These are phyloP conservation scores for Ceratobasidium papillatum DNA, from an alignment of 1,284 basidiomycete genomes.

Conservation along the genomic window DNA sequence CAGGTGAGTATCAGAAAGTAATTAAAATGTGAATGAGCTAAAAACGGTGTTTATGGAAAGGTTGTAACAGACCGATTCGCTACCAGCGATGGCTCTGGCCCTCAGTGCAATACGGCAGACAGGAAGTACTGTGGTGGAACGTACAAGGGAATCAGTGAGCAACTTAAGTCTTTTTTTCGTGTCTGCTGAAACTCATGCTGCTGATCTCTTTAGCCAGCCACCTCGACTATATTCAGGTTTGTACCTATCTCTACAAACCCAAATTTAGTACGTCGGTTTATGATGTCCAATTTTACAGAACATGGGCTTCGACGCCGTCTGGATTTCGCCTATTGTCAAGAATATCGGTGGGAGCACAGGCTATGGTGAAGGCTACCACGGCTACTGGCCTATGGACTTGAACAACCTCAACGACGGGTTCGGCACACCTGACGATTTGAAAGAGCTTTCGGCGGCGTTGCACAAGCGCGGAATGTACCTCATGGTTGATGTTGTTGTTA, in stretches of 20 bases:
- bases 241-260: background rate
- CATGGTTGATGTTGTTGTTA: conserved; percentile 60
- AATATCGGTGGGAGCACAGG: conserved; percentile 52
- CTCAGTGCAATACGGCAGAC: conserved; percentile 45
- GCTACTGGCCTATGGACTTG: conserved; percentile 45
- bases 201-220: conserved; percentile 44
- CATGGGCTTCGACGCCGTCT: conserved; percentile 53
- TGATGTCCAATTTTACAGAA: background rate
- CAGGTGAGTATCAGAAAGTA: conserved; percentile 45
- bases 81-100: conserved; percentile 45
- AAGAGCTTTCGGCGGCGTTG: conserved; percentile 54
- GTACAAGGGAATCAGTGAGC: conserved; percentile 47
- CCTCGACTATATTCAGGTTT: conserved; percentile 50
- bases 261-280: background rate
- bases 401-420: conserved; percentile 55
- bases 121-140: conserved; percentile 49
- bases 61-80: conserved; percentile 46
- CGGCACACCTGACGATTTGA: conserved; percentile 55
- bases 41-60: conserved; percentile 11
- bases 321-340: conserved; percentile 56
- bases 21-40: background rate
- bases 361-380: conserved; percentile 54
- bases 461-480: conserved; percentile 58
- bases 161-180: background rate
- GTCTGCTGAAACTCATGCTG: background rate